Evolutionary conservation across 495 filamentous ascomycete species (phyloP).

Genomic region (Symbiotaphrina buchneri): DNA sequence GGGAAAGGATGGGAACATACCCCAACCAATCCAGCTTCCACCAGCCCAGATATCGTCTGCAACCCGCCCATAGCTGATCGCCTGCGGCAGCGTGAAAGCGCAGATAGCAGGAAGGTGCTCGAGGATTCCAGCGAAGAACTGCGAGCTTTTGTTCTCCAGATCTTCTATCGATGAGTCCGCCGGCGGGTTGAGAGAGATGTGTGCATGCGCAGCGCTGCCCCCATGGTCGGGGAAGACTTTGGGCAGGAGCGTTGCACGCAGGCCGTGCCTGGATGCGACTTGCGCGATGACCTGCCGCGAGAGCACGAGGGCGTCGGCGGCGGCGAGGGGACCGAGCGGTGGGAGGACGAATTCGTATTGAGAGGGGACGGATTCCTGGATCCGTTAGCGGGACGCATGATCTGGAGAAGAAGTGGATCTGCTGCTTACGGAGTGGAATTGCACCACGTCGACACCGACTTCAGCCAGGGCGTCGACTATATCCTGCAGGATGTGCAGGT

Average conservation of each 20-base stretch:
- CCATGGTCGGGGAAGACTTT: constrained; percentile 35
- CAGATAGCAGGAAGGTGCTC: constrained; percentile 37
- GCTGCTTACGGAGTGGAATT: constrained; percentile 62
- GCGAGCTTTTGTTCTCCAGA: constrained; percentile 15
- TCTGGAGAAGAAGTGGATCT: too few species aligned
- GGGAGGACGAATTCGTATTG: constrained; percentile 70
- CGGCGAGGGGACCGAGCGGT: constrained; percentile 35
- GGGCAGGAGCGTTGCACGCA: constrained; percentile 59
- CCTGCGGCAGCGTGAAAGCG: constrained; percentile 38
- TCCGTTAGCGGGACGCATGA: too few species aligned
- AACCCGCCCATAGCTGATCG: constrained; percentile 37
- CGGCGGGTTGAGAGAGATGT: constrained; percentile 33
- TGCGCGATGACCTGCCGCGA: constrained; percentile 43
- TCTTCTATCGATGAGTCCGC: constrained; percentile 8
- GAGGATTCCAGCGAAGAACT: constrained; percentile 47
- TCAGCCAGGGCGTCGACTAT: constrained; percentile 30
- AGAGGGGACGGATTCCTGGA: too few species aligned
- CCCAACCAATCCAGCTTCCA: constrained; percentile 53
- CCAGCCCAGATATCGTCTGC: constrained; percentile 49
- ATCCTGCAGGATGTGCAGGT: constrained; percentile 38
- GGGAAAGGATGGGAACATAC: too few species aligned
- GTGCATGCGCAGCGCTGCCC: constrained; percentile 44
- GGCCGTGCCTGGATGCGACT: constrained; percentile 29
- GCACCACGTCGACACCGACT: constrained; percentile 42
- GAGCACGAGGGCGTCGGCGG: constrained; percentile 51